Evolutionary conservation across 371 early-diverging fungal species (phyloP), one percentile per base, ranked within the genome.

Genomic region (Mucor circinelloides): DNA sequence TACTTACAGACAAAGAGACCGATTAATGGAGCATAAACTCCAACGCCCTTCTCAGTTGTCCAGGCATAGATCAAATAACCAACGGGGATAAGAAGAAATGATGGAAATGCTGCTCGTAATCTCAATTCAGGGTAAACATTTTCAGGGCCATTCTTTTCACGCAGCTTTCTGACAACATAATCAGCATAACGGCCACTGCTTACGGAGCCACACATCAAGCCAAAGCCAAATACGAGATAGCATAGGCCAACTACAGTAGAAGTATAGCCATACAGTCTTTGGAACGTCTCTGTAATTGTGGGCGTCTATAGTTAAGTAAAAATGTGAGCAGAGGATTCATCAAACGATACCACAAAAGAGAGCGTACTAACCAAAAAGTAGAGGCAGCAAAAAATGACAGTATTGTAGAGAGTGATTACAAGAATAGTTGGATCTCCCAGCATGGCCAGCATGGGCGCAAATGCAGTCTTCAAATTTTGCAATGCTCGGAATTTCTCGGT

Each of bases 11-110:
- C 70, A 42, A 77, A 80, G 60, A 86, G 82, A 2, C 84, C 88
- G 25, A 81, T 52, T 27, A 88, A 77, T 3, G 86, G 80, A 0
- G 66, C 80, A 61, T 82, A 85, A 6, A 83, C 75, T 27, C 69
- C 75, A n/a, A 80, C 58, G 0, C 64, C 57, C 15, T 73, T 64
- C 27, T 77, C 52, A 12, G 83, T 74, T 31, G 79, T 75, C 85
- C 85, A 88, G 1, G 85, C 88, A 69, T 83, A 88, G 15, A 86
- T 27, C 0, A 88, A 69, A 1, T 82, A 75, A 0, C 88, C 88
- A 4, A 73, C 36, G 15, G 88, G 88, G 12, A 88, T 79, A 12
- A 85, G 66, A 12, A 80, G 25, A 52, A 81, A 83, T 4, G 83
- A 83, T 46, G 82, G 70, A 60, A 77, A 72, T 0, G 81, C 74